Evolutionary conservation across 1,284 basidiomycete species (phyloP), one percentile per base, ranked within the genome.

Genomic region (Mrakiaceae sp.): DNA sequence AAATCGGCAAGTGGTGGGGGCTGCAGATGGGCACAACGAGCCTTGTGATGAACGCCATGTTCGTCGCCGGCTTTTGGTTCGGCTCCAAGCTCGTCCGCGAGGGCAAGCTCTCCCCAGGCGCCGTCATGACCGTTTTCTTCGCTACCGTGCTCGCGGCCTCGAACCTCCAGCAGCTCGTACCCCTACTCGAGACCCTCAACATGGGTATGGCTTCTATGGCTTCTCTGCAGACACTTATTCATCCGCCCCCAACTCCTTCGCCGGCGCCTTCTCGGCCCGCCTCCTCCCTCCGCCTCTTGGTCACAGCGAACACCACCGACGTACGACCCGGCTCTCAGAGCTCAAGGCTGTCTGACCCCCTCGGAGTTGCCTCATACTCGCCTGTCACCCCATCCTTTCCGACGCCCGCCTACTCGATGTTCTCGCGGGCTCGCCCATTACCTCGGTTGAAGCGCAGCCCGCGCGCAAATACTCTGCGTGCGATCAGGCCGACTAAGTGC

Each of bases 1-100:
- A 69, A 40, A 81, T 88, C 68, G 83, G 85, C 62, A 73, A 80
- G 16, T 80, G 93, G 14, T 97, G 91, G 90, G 89, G 86, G 4
- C 52, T 85, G 50, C 85, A 86, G 7, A 78, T 82, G 3, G 87
- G 84, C 42, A 67, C 85, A 4, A 82, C 82, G 9, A 88, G 93
- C 72, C 88, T 91, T 73, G 79, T 88, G 59, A 83, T 87, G 68
- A 87, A 95, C 79, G 82, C 84, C 48, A 97, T 96, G 84, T 98
- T 98, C 77, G 90, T 98, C 9, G 88, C 93, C 72, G 93, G 89
- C 1, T 98, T 98, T 77, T 97, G 93, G 90, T 98, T 88, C 74
- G 96, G 95, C 11, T 83, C 87, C 3, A 86, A 88, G 72, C 82
- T 97, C 62, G 90, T 98, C 11, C 79, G 84, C 40, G 80, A 85